These are phyloP conservation scores for Fraxinus greggii DNA, from an alignment of 305 asterid genomes.

Conservation along the genomic window DNA sequence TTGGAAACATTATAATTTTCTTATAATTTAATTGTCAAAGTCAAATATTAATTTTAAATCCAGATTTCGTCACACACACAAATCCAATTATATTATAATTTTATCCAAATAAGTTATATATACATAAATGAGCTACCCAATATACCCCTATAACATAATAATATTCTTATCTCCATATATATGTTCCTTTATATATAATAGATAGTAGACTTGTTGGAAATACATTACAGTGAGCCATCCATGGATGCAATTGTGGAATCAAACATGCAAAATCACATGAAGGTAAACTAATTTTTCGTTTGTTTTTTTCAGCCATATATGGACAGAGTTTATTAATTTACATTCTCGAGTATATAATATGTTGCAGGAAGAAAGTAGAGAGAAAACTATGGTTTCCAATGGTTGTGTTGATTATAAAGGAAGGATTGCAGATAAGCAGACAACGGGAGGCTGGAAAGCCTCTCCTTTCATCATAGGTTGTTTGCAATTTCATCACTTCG, in stretches of 20 bases:
- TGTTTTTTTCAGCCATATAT: not conserved
- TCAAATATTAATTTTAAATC: too few relatives aligned
- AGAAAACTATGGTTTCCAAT: constrained; percentile 48
- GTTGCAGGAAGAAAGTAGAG: constrained; percentile 23
- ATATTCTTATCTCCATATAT: not conserved
- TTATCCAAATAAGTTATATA: not conserved
- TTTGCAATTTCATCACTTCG: not conserved
- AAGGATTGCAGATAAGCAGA: constrained; percentile 44
- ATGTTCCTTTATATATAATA: not conserved
- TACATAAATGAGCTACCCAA: not conserved
- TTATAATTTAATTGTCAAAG: too few relatives aligned
- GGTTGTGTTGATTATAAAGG: constrained; percentile 68
- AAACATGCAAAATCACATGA: constrained; percentile 17
- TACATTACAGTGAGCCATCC: constrained; percentile 19
- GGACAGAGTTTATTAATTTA: not conserved
- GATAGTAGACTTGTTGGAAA: not conserved
- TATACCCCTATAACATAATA: not conserved
- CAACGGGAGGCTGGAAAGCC: constrained; percentile 83
- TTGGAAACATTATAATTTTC: not conserved
- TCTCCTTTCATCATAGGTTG: constrained; percentile 79
- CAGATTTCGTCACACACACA: not conserved
- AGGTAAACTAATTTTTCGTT: constrained; percentile 25
- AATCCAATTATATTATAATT: too few relatives aligned
- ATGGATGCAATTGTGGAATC: constrained; percentile 12
- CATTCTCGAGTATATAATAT: constrained; percentile 10